A percentile compares a stretch with the other conserved stretches of the same genome.
These are phyloP conservation scores for Reticulascus tulasneorum DNA, from an alignment of 2,329 filamentous ascomycete genomes.

Conservation along the genomic window DNA sequence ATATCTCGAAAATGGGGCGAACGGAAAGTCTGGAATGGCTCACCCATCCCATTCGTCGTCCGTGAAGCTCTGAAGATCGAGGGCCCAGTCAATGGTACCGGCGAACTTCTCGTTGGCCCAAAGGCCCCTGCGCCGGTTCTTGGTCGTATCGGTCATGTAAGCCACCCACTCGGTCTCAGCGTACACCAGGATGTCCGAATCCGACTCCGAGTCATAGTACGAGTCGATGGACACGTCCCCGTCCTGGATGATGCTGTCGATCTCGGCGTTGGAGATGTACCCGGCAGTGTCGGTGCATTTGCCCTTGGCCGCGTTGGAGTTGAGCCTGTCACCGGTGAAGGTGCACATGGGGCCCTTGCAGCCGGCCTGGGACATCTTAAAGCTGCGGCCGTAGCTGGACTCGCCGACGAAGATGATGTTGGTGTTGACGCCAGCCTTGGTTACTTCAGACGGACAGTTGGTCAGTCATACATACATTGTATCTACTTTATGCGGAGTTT, in stretches of 20 bases:
- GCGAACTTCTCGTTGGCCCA: conserved; percentile 9
- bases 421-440: conserved; percentile 1
- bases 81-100: conserved; percentile 17
- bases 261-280: conserved; percentile 26
- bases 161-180: conserved; percentile 18
- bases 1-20: too few species aligned
- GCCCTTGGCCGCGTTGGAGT: conserved; percentile 19
- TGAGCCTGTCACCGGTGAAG: conserved; percentile 17
- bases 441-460: too few species aligned
- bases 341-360: conserved; percentile 20
- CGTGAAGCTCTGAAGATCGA: conserved; percentile 14
- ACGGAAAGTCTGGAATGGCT: too few species aligned
- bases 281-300: conserved; percentile 23
- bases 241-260: conserved; percentile 16
- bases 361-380: conserved; percentile 20
- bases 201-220: conserved; percentile 14
- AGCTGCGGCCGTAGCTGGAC: conserved; percentile 24
- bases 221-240: conserved; percentile 9
- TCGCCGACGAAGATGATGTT: conserved; percentile 20
- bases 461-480: too few species aligned
- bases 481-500: too few species aligned
- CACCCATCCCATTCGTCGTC: too few species aligned
- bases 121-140: conserved; percentile 1
- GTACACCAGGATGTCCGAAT: conserved; percentile 18
- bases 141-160: conserved; percentile 14